Evolutionary conservation across 2,329 filamentous ascomycete species (phyloP).

Genomic region (Botrytis byssoidea): DNA sequence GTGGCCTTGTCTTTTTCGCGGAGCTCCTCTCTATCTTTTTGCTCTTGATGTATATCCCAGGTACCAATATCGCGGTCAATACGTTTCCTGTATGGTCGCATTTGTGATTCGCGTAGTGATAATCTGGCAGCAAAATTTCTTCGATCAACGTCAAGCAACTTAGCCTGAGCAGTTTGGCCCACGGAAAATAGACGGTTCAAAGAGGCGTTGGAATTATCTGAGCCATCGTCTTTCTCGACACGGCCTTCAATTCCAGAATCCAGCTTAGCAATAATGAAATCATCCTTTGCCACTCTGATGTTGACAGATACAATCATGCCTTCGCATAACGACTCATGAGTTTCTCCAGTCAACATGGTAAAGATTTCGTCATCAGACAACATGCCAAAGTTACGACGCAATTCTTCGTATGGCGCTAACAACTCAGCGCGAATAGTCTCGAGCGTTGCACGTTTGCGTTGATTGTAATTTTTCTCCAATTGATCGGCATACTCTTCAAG

Average conservation of each 20-base stretch:
- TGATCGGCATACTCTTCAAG: conserved; percentile 97
- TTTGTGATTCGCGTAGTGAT: conserved; percentile 76
- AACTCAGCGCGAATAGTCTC: conserved; percentile 95
- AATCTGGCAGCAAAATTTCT: conserved; percentile 82
- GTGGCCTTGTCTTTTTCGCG: conserved; percentile 83
- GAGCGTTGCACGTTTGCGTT: conserved; percentile 90
- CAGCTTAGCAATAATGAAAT: conserved; percentile 89
- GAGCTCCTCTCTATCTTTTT: conserved; percentile 76
- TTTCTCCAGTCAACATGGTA: conserved; percentile 96
- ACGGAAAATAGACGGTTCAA: conserved; percentile 71
- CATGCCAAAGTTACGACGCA: conserved; percentile 74
- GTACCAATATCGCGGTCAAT: conserved; percentile 73
- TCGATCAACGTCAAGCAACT: conserved; percentile 83
- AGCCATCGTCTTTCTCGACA: conserved; percentile 79
- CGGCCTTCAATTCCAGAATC: conserved; percentile 93
- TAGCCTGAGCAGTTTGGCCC: conserved; percentile 84
- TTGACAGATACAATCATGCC: conserved; percentile 92
- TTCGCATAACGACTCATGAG: conserved; percentile 74
- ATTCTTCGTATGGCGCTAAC: conserved; percentile 89
- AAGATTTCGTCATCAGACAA: conserved; percentile 79
- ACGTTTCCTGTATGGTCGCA: conserved; percentile 69
- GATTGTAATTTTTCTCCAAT: conserved; percentile 86
- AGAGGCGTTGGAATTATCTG: conserved; percentile 63
- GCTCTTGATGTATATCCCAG: conserved; percentile 85
- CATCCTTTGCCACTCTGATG: conserved; percentile 82